A percentile compares a stretch with the other conserved stretches of the same genome.
phyloP scores from a whole-genome alignment of 2,329 filamentous ascomycete species.

The Colletotrichum sansevieriae region DNA sequence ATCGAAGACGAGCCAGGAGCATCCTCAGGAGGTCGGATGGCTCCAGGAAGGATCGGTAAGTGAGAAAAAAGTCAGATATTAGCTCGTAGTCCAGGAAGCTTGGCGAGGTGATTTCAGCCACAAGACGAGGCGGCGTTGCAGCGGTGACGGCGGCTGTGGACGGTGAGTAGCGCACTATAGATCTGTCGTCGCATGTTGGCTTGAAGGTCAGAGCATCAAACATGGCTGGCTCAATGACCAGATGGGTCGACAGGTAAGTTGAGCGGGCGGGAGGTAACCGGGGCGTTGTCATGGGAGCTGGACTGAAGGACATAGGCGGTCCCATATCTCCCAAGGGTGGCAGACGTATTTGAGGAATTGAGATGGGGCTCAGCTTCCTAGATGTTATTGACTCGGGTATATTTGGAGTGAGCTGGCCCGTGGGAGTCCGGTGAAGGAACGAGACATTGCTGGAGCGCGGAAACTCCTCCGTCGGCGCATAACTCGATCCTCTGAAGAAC shows the following conservation, averaged over 20 bases:
- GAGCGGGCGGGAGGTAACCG: constrained; percentile 57
- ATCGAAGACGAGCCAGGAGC: constrained; percentile 85
- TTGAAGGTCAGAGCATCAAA: constrained; percentile 86
- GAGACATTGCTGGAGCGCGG: constrained; percentile 71
- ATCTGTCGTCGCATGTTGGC: constrained; percentile 81
- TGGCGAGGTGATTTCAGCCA: constrained; percentile 96
- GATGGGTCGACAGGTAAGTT: constrained; percentile 62
- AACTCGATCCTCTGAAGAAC: constrained; percentile 84
- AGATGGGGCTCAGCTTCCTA: constrained; percentile 54
- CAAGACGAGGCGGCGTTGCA: constrained; percentile 89
- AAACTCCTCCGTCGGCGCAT: constrained; percentile 80
- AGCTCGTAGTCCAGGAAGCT: constrained; percentile 97
- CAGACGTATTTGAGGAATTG: constrained; percentile 53
- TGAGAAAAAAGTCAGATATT: constrained; percentile 97
- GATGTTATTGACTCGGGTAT: constrained; percentile 48
- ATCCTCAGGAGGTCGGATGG: constrained; percentile 82
- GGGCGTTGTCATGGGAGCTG: constrained; percentile 49
- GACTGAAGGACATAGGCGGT: constrained; percentile 41
- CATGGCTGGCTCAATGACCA: constrained; percentile 77
- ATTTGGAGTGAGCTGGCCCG: constrained; percentile 49
- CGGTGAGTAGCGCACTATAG: constrained; percentile 85
- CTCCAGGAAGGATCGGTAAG: constrained; percentile 89
- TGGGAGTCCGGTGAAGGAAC: constrained; percentile 55
- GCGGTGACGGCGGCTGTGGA: constrained; percentile 82
- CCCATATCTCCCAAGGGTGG: constrained; percentile 42